Evolutionary conservation across 768 basidiomycete species (phyloP).

Genomic region (Boletellus emodensis): DNA sequence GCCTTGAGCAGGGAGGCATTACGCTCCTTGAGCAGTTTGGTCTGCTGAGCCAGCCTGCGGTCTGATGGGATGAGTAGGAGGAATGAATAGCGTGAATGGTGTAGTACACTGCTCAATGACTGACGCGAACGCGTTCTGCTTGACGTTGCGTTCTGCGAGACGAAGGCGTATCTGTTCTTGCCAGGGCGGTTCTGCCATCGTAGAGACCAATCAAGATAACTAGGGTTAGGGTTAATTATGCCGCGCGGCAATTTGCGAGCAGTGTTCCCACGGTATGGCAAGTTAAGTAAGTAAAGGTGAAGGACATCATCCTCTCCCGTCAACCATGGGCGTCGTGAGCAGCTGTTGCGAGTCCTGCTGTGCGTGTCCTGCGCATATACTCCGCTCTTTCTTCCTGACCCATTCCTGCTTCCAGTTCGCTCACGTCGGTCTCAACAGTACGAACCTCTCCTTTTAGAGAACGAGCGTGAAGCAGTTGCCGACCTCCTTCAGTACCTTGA

Average conservation of each 20-base stretch:
- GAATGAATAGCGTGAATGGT: neutral
- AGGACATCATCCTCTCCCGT: neutral
- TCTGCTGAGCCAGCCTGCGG: conserved; percentile 87
- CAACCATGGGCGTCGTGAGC: conserved; percentile 64
- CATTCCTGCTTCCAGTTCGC: conserved; percentile 48
- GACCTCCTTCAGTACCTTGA: conserved; percentile 97
- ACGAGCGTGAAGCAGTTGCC: conserved; percentile 96
- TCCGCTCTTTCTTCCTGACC: conserved; percentile 9
- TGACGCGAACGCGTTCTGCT: conserved; percentile 74
- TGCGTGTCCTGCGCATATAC: conserved; percentile 36
- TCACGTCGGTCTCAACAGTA: conserved; percentile 83
- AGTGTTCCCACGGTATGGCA: conserved; percentile 20
- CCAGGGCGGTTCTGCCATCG: conserved; percentile 82
- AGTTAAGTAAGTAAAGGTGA: neutral
- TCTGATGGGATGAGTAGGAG: conserved; percentile 46
- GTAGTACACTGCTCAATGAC: conserved; percentile 89
- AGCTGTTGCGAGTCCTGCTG: conserved; percentile 87
- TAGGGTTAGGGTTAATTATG: conserved; percentile 28
- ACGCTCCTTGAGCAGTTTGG: conserved; percentile 86
- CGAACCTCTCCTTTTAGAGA: conserved; percentile 82
- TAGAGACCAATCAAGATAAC: neutral
- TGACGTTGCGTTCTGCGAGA: conserved; percentile 78
- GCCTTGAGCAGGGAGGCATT: conserved; percentile 86
- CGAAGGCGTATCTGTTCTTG: conserved; percentile 77
- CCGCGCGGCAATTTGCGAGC: conserved; percentile 19